Base-by-base conservation (phyloP, 306 rosid species). In the Castanea crenata region DNA sequence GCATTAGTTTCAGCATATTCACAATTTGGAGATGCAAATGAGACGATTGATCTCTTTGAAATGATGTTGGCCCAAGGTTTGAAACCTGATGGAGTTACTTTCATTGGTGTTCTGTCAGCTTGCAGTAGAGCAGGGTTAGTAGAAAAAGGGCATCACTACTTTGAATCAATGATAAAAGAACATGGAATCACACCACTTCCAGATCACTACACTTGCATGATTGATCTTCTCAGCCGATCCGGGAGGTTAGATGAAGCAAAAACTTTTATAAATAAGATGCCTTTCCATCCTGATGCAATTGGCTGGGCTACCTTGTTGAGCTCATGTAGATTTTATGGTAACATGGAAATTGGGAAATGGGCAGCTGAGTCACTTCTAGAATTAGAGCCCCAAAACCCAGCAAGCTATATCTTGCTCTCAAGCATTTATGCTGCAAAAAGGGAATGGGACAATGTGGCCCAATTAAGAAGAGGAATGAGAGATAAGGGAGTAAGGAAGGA, bases 41-140 rank as follows among this genome's bases (percentile, higher is more conserved):
- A 91, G 85, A 88, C 98, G 51, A 80, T 94, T 68, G 54, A 79
- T 57, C 81, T 94, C 69, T 94, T 88, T 74, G 97, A 91, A 82
- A 87, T 77, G 72, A 92, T 94, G 97, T 57, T 91, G 76, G 80
- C 80, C n/a, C 79, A 82, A 69, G 87, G 89, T 69, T 82, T 92
- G 80, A 88, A 78, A 76, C 97, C 98, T 0, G 98, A 94, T 78
- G 91, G 85, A 64, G 89, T 94, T 85, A 94, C 98, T 35, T 92
- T 92, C 83, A 90, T 92, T 34, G 98, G 97, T 70, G 97, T 92
- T 83, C 90, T 94, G 79, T 92, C 97, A 64, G 97, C 97, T 83
- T 94, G 97, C 84, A 89, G 98, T 84, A 87, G 97, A 86, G 94
- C 97, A 49, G 97, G 98, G 55, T 76, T 94, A 8, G 93, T 94